Evolutionary conservation across 495 filamentous ascomycete species (phyloP).

Genomic region (Daldinia vernicosa): DNA sequence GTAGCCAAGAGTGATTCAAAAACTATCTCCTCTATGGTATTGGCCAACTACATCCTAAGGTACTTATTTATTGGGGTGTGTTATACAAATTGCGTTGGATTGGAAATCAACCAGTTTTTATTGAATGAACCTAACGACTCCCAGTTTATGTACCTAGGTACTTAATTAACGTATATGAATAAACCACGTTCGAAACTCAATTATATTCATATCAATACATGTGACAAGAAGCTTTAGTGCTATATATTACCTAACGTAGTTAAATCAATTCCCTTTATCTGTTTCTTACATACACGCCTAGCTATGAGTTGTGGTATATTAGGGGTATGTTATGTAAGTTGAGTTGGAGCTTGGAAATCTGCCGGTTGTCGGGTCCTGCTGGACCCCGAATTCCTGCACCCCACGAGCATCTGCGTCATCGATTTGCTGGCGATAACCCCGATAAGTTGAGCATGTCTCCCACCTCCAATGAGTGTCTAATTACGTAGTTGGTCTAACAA

Average conservation of each 20-base stretch:
- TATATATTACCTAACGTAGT: too few species aligned
- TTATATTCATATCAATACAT: neutral
- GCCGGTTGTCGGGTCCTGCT: neutral
- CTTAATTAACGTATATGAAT: neutral
- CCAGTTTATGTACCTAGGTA: neutral
- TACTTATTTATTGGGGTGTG: neutral
- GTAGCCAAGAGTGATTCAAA: neutral
- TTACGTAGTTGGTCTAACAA: too few species aligned
- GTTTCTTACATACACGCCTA: too few species aligned
- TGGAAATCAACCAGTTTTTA: neutral
- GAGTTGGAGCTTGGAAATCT: neutral
- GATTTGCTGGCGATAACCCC: conserved; percentile 24
- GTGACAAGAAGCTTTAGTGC: too few species aligned
- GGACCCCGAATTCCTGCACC: conserved; percentile 13
- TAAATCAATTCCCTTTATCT: neutral
- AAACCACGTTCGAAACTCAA: neutral
- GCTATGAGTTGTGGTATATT: neutral
- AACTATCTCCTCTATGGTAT: too few species aligned
- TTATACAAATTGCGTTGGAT: neutral
- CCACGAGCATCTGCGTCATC: conserved; percentile 32
- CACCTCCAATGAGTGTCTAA: neutral
- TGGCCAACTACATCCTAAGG: neutral
- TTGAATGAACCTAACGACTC: neutral
- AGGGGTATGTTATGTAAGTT: too few species aligned
- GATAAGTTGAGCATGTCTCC: conserved; percentile 7